Evolutionary conservation across 345 rosid genomes (phyloP).

Genomic region (Nephelium lappaceum): DNA sequence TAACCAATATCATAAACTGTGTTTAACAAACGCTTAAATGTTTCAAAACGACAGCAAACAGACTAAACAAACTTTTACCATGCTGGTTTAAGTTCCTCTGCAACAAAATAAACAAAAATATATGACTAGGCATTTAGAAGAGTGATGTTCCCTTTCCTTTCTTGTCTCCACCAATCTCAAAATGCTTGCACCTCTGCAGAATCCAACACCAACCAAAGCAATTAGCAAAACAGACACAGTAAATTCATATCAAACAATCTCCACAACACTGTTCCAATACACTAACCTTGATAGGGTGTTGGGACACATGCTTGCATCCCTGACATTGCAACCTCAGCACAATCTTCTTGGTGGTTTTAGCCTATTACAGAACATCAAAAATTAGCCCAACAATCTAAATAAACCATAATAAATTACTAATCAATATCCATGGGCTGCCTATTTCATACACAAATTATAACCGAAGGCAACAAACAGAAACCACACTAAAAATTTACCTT

Average conservation of each 20-base stretch:
- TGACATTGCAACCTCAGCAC: constrained; percentile 85
- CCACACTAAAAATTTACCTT: constrained; percentile 37
- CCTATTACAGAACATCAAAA: constrained; percentile 31
- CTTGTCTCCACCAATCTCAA: constrained; percentile 78
- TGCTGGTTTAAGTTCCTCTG: constrained; percentile 8
- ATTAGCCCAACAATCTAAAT: not conserved
- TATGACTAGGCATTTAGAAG: constrained; percentile 33
- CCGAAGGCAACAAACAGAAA: too few species aligned
- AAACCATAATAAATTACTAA: not conserved
- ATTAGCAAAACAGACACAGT: not conserved
- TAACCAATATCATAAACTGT: not conserved
- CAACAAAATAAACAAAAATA: constrained; percentile 23
- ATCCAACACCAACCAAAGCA: not conserved
- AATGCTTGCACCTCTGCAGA: constrained; percentile 72
- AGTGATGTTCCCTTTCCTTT: constrained; percentile 74
- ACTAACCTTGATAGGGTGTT: constrained; percentile 66
- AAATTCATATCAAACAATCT: not conserved
- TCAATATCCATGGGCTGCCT: not conserved
- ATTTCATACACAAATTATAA: not conserved
- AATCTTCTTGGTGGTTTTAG: constrained; percentile 88
- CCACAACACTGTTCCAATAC: not conserved
- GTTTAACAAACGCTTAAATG: not conserved
- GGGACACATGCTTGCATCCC: constrained; percentile 79
- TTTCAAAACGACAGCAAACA: not conserved
- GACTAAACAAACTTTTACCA: not conserved